Conservation (phyloP, 257 asterid species). For the Echites panduratus region DNA sequence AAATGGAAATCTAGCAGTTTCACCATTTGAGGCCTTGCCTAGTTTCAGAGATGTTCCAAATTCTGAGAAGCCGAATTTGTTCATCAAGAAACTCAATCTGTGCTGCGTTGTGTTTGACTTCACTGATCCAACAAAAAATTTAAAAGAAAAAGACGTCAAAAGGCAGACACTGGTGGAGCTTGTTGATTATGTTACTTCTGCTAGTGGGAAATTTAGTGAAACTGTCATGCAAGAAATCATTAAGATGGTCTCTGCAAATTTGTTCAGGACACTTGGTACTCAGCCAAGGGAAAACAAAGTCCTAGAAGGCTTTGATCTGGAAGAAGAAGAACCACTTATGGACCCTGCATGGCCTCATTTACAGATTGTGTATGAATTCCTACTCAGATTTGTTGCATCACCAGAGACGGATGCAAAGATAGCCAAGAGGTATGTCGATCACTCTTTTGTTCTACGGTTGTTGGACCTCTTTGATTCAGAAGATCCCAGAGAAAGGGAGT, state of each 20-base stretch:
- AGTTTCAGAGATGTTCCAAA: slow-evolving; percentile 73
- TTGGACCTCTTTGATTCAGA: slow-evolving; percentile 89
- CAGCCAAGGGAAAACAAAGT: slow-evolving; percentile 68
- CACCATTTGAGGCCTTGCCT: slow-evolving; percentile 66
- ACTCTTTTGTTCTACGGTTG: slow-evolving; percentile 61
- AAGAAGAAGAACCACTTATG: slow-evolving; percentile 87
- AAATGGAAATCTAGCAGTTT: slow-evolving; percentile 46
- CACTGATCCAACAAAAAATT: slow-evolving; percentile 69
- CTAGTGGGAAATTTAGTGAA: slow-evolving; percentile 67
- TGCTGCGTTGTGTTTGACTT: slow-evolving; percentile 73
- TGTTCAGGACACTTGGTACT: slow-evolving; percentile 58
- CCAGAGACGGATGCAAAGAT: slow-evolving; percentile 86
- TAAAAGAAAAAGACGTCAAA: slow-evolving; percentile 80
- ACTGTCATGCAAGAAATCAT: slow-evolving; percentile 54
- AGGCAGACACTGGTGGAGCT: slow-evolving; percentile 82
- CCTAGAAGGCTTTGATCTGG: slow-evolving; percentile 65
- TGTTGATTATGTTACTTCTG: slow-evolving; percentile 66
- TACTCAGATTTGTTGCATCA: slow-evolving; percentile 77
- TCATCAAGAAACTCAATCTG: slow-evolving; percentile 59
- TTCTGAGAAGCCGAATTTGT: slow-evolving; percentile 67
- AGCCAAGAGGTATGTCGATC: slow-evolving; percentile 87
- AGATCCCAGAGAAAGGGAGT: slow-evolving; percentile 95
- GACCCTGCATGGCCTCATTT: slow-evolving; percentile 91
- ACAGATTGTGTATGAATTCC: slow-evolving; percentile 79
- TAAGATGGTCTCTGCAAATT: slow-evolving; percentile 63